Evolutionary conservation across 177 flowering plant genomes (phyloP).

Genomic region (Tripterygium wilfordii): DNA sequence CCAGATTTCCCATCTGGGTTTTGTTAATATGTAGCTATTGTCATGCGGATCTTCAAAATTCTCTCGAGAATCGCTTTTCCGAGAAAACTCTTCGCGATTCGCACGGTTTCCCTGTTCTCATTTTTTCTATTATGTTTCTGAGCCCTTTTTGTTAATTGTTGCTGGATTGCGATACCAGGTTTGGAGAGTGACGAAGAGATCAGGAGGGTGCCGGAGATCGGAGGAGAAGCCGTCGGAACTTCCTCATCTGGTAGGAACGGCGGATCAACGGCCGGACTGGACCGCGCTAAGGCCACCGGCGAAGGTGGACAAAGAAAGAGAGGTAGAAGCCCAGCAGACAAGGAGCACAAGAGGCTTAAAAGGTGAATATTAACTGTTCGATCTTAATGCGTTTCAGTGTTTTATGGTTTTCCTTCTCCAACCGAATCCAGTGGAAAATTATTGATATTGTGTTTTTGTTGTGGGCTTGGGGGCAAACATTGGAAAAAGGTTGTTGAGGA

Average conservation of each 20-base stretch:
- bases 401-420: not conserved
- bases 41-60: constrained; percentile 4
- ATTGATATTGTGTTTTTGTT: constrained; percentile 3
- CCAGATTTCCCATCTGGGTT: constrained; percentile 4
- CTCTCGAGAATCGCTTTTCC: not conserved
- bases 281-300: constrained; percentile 39
- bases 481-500: constrained; percentile 69
- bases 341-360: constrained; percentile 83
- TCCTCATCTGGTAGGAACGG: constrained; percentile 45
- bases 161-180: constrained; percentile 44
- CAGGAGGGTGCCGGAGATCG: constrained; percentile 91
- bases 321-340: constrained; percentile 89
- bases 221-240: constrained; percentile 55
- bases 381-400: not conserved
- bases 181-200: constrained; percentile 97
- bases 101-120: not conserved
- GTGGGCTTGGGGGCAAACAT: not conserved
- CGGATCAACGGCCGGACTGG: constrained; percentile 43
- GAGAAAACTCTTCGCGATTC: not conserved
- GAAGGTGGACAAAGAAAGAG: constrained; percentile 64
- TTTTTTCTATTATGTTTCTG: not conserved
- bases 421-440: constrained; percentile 7
- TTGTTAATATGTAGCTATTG: not conserved
- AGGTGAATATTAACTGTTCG: constrained; percentile 35
- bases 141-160: too few species aligned